These are phyloP conservation scores for Pleurotus salmoneostramineus DNA, from an alignment of 768 basidiomycete species.

Conservation along the genomic window DNA sequence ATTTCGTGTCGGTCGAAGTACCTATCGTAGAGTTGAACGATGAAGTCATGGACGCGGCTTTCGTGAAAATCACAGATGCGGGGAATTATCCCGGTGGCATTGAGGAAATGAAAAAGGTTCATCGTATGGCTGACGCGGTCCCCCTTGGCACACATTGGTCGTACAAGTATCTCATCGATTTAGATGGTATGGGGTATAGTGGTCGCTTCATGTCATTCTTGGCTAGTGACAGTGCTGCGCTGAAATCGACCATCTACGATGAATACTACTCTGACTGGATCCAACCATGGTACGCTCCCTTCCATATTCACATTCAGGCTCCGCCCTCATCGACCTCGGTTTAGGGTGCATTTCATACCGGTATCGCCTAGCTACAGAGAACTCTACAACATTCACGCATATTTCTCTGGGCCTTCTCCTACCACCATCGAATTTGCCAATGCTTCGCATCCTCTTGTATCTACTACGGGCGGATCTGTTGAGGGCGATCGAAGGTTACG, in stretches of 20 bases:
- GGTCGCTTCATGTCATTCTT: slow-evolving; percentile 84
- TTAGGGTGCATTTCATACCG: slow-evolving; percentile 93
- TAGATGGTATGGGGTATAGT: slow-evolving; percentile 95
- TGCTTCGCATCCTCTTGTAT: slow-evolving; percentile 33
- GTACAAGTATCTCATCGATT: slow-evolving; percentile 88
- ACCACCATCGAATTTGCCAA: slow-evolving; percentile 53
- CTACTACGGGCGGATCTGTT: slow-evolving; percentile 27
- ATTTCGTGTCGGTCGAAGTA: slow-evolving; percentile 61
- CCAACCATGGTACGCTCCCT: slow-evolving; percentile 62
- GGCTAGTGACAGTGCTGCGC: slow-evolving; percentile 82
- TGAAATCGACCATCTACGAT: slow-evolving; percentile 89
- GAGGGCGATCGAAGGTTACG: slow-evolving; percentile 73
- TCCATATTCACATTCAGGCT: neutral
- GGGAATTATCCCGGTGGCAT: slow-evolving; percentile 75
- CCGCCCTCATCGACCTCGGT: slow-evolving; percentile 3
- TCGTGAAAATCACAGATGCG: slow-evolving; percentile 72
- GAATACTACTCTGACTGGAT: slow-evolving; percentile 93
- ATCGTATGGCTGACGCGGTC: slow-evolving; percentile 72
- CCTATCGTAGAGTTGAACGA: slow-evolving; percentile 60
- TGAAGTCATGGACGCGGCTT: slow-evolving; percentile 85
- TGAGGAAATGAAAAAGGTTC: slow-evolving; percentile 53
- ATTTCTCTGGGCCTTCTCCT: slow-evolving; percentile 82
- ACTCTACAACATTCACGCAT: slow-evolving; percentile 91
- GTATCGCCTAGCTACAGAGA: slow-evolving; percentile 83
- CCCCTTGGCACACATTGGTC: slow-evolving; percentile 86